Conservation (phyloP, 1,284 basidiomycete species). For the Butyriboletus appendiculatus region DNA sequence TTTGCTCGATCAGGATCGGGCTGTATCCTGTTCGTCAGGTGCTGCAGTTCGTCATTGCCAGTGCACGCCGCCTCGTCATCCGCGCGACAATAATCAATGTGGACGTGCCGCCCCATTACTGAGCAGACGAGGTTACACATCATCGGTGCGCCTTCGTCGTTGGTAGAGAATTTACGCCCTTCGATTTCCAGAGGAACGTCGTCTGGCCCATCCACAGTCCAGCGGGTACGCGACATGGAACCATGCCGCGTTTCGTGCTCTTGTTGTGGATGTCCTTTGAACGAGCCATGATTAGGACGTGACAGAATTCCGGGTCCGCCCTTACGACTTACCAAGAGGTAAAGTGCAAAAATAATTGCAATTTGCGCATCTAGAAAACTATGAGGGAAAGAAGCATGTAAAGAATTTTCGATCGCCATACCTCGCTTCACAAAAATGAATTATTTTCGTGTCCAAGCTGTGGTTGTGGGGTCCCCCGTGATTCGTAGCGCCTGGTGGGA, state of each 20-base stretch:
- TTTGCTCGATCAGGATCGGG: slow-evolving; percentile 50
- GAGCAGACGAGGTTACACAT: slow-evolving; percentile 62
- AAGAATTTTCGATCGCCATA: slow-evolving; percentile 18
- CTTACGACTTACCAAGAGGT: slow-evolving; percentile 44
- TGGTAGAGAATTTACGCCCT: slow-evolving; percentile 53
- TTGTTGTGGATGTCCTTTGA: slow-evolving; percentile 55
- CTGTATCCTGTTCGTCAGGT: slow-evolving; percentile 43
- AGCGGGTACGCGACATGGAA: slow-evolving; percentile 58
- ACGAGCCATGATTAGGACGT: background rate
- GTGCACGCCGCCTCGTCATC: slow-evolving; percentile 38
- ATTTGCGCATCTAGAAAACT: slow-evolving; percentile 44
- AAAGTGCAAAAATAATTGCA: slow-evolving; percentile 62
- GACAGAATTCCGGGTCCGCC: background rate
- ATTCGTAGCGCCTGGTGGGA: slow-evolving; percentile 41
- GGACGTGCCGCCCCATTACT: slow-evolving; percentile 53
- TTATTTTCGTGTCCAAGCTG: slow-evolving; percentile 39
- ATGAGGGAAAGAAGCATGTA: background rate
- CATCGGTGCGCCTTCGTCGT: slow-evolving; percentile 66
- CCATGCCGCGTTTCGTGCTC: slow-evolving; percentile 66
- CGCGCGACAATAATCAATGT: slow-evolving; percentile 58
- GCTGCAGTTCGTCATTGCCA: slow-evolving; percentile 45
- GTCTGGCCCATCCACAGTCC: slow-evolving; percentile 56
- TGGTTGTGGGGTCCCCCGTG: slow-evolving; percentile 55
- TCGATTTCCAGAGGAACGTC: slow-evolving; percentile 48
- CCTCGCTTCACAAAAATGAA: slow-evolving; percentile 54